Evolutionary conservation across 164 flowering plant genomes (phyloP), one percentile per base, ranked within the genome.

Genomic region (Stephania yunnanensis): DNA sequence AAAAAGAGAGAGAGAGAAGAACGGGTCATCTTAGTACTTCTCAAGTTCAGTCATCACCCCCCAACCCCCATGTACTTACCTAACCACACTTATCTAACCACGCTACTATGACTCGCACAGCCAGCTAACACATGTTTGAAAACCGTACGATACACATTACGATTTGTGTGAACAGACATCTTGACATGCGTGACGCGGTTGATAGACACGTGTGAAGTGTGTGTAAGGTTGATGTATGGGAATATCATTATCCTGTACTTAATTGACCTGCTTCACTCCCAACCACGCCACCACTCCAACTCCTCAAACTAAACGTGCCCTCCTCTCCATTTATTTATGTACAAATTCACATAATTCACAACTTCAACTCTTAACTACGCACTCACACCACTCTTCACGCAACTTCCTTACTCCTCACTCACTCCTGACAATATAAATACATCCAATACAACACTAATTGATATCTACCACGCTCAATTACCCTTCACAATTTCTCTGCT

Each of bases 371-470:
- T 17, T 31, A 30, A 42, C 46, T 17, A 4, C 48, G 17, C 55
- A 31, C 76, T 69, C 67, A 10, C 75, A 74, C 66, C 76, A 36
- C 42, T 36, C 42, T 36, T 71, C 84, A 82, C 85, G 88, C 90
- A 87, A 83, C 90, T 87, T 87, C 88, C 85, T 48, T 63, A 65
- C 64, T 12, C 65, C 55, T 66, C 53, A 19, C 48, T 29, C 46
- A 64, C 48, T 61, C 61, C 55, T 30, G 3, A 10, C 53, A 3
- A 15, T 50, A 20, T 63, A 74, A 31, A 72, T 74, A 20, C 19
- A 46, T 29, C 30, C 74, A 29, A 36, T 36, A 36, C 42, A 36
- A 36, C 42, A 4, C 42, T 20, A n/a, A 69, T 44, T 8, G 70
- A 25, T 45, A 70, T 19, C 74, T 69, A 64, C 74, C 55, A 20